Evolutionary conservation across 768 basidiomycete species (phyloP), one percentile per base, ranked within the genome.

Genomic region (Lentinula aciculospora): DNA sequence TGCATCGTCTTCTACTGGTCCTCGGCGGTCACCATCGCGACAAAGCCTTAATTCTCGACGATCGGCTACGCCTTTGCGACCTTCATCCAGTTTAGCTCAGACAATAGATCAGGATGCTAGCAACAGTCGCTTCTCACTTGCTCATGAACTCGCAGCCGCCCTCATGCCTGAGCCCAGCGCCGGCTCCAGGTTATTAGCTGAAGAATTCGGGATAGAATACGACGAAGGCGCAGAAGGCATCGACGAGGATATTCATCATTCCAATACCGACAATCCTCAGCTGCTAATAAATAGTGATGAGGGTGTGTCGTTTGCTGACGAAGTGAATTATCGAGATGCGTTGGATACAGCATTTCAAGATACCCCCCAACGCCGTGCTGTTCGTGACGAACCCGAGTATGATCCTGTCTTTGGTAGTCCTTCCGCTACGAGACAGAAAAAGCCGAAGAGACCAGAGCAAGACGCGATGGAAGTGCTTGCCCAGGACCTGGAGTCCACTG

Each of bases 161-260:
- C 78, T 94, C 56, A 89, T 92, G 84, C 92, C 91, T 23, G 92
- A 94, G 71, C 91, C 92, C 0, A 86, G 80, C 51, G 77, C 82
- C 27, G 83, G 88, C 55, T 92, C 89, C 23, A 87, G 83, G 68
- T 70, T 92, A 31, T 76, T 94, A 4, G 89, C 89, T 12, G 92
- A 93, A 71, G 92, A 94, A 69, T 90, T 94, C 61, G 92, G 92
- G 9, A 86, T 94, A 60, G 92, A 93, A 66, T 92, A 89, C 62
- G 92, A 93, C 60, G 89, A 92, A 67, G 90, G 88, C 45, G 88
- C 88, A 28, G 89, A 92, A 71, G 89, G 88, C 37, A 89, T 88
- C 57, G 91, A 89, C 66, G 82, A 81, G 57, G 48, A 49, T 3
- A 61, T 56, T 44, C 48, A 48, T 10, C 17, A 23, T 31, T 17